These are phyloP conservation scores for Epichloe coenophiala DNA, from an alignment of 2,329 filamentous ascomycete species.

Conservation along the genomic window DNA sequence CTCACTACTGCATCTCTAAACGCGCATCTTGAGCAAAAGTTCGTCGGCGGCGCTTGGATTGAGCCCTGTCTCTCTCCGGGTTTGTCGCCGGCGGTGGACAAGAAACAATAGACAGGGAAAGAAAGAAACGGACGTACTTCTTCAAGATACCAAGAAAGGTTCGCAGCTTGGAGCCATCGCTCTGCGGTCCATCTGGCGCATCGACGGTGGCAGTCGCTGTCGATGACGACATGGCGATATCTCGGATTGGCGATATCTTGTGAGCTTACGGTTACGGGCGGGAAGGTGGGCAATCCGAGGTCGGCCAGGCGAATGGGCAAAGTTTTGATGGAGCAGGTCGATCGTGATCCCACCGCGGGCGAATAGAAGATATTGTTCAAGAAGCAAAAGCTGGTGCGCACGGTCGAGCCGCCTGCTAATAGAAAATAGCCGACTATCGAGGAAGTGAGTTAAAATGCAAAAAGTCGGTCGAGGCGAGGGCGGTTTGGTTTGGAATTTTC, in stretches of 20 bases:
- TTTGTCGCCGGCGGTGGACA: background rate
- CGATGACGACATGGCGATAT: constrained; percentile 24
- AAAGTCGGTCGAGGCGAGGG: background rate
- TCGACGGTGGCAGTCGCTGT: constrained; percentile 19
- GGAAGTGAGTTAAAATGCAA: background rate
- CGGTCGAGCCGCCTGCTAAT: background rate
- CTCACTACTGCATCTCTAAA: background rate
- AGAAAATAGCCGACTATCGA: background rate
- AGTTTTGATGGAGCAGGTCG: background rate
- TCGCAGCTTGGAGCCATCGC: constrained; percentile 77
- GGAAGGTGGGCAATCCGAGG: background rate
- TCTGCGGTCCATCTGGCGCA: constrained; percentile 35
- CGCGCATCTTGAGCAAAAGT: background rate
- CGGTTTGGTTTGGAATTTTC: background rate
- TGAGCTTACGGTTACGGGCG: no score
- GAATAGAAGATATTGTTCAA: background rate
- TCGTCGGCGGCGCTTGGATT: background rate
- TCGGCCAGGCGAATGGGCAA: background rate
- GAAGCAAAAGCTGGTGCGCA: background rate
- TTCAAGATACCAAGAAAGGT: constrained; percentile 79
- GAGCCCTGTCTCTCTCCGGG: background rate
- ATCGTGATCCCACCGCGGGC: background rate
- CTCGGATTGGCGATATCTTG: background rate
- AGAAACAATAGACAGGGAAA: background rate
- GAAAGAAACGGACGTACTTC: constrained; percentile 47